Percentiles rank a stretch among this genome's conserved stretches.
Evolutionary conservation across 768 basidiomycete genomes (phyloP).

Genomic region (Galerina marginata): DNA sequence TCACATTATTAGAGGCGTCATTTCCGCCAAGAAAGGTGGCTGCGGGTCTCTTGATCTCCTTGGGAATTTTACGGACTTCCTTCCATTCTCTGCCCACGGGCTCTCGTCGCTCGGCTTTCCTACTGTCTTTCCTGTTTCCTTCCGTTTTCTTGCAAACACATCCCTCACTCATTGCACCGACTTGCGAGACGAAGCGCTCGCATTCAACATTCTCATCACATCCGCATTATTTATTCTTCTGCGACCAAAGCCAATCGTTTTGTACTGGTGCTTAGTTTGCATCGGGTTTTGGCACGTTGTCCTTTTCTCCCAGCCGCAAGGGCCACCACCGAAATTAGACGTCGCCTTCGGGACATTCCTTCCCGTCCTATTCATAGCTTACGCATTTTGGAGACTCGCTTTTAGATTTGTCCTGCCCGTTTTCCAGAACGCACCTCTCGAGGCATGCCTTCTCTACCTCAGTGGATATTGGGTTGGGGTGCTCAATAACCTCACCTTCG

Average conservation of each 20-base stretch:
- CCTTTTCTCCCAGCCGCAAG: slow-evolving; percentile 77
- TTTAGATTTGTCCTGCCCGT: slow-evolving; percentile 76
- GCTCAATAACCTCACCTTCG: slow-evolving; percentile 72
- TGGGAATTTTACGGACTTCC: slow-evolving; percentile 76
- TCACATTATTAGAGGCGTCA: slow-evolving; percentile 56
- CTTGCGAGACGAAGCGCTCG: slow-evolving; percentile 69
- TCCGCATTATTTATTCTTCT: slow-evolving; percentile 73
- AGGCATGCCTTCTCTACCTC: slow-evolving; percentile 76
- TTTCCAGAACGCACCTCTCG: slow-evolving; percentile 71
- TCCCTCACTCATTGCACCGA: slow-evolving; percentile 71
- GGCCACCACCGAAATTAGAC: slow-evolving; percentile 70
- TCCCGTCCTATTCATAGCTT: slow-evolving; percentile 77
- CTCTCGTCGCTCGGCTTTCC: slow-evolving; percentile 78
- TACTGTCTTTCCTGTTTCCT: slow-evolving; percentile 75
- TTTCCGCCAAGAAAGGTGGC: slow-evolving; percentile 71
- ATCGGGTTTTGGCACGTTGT: slow-evolving; percentile 87
- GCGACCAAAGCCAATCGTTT: slow-evolving; percentile 69
- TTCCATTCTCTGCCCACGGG: slow-evolving; percentile 62
- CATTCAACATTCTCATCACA: slow-evolving; percentile 73
- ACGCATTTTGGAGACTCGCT: slow-evolving; percentile 79
- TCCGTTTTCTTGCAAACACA: slow-evolving; percentile 48
- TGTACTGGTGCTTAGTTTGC: slow-evolving; percentile 80
- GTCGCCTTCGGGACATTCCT: slow-evolving; percentile 80
- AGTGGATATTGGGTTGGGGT: slow-evolving; percentile 81
- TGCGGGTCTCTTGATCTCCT: slow-evolving; percentile 72